These are phyloP conservation scores for Hortaea sp. DNA, from an alignment of 2,329 filamentous ascomycete species.

Conservation along the genomic window DNA sequence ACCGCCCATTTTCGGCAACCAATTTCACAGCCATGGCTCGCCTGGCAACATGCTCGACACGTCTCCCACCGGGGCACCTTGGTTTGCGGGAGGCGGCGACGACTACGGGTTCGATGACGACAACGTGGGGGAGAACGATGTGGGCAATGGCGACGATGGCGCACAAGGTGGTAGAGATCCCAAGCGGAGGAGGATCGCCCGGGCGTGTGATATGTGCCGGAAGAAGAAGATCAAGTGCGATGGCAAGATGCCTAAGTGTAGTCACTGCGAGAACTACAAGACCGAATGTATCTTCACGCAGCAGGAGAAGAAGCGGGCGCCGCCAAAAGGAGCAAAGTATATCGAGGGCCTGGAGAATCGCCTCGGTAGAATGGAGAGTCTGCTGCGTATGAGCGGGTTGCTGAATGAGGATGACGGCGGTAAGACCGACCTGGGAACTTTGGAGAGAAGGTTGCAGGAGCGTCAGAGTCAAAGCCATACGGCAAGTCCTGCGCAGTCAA, in stretches of 20 bases:
- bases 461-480: slow-evolving; percentile 14
- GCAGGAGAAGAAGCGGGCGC: slow-evolving; percentile 96
- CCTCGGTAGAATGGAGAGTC: slow-evolving; percentile 86
- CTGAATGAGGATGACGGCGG: slow-evolving; percentile 77
- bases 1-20: not conserved
- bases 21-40: not conserved
- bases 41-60: not conserved
- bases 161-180: slow-evolving; percentile 46
- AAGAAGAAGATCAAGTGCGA: slow-evolving; percentile 98
- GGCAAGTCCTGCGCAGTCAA: slow-evolving; percentile 23
- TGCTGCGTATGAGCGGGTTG: slow-evolving; percentile 76
- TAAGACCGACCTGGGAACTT: slow-evolving; percentile 73
- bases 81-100: not conserved
- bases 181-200: slow-evolving; percentile 79
- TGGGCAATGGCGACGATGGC: slow-evolving; percentile 17
- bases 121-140: slow-evolving; percentile 6
- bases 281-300: slow-evolving; percentile 96
- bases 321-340: slow-evolving; percentile 96
- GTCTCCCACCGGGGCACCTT: slow-evolving; percentile 2
- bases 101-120: slow-evolving; percentile 8
- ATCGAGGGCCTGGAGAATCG: slow-evolving; percentile 95
- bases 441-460: slow-evolving; percentile 65
- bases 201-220: slow-evolving; percentile 91
- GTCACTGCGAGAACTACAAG: slow-evolving; percentile 96
- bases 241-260: slow-evolving; percentile 87